phyloP scores from a whole-genome alignment of 1,139 yeast species.

The Hemisphaericaspora lyxosophila region DNA sequence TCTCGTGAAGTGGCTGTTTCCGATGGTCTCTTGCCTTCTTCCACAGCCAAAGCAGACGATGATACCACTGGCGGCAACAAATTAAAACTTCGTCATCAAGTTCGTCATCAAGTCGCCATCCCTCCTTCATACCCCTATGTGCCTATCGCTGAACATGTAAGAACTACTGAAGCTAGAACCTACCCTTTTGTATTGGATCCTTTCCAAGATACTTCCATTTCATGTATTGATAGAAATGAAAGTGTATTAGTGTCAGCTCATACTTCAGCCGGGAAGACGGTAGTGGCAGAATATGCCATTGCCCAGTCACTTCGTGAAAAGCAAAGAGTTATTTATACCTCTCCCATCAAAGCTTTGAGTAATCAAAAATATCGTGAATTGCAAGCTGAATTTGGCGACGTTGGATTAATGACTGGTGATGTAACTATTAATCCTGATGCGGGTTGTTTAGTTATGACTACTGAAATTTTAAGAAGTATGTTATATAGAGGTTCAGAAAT shows the following conservation, averaged over 20 bases:
- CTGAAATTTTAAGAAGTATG: slow-evolving; percentile 92
- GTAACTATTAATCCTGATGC: slow-evolving; percentile 97
- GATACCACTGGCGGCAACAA: slow-evolving; percentile 21
- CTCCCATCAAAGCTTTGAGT: slow-evolving; percentile 95
- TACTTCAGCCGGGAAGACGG: slow-evolving; percentile 98
- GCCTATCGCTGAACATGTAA: slow-evolving; percentile 85
- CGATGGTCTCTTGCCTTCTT: slow-evolving; percentile 55
- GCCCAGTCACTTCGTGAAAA: slow-evolving; percentile 89
- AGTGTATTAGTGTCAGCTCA: slow-evolving; percentile 98
- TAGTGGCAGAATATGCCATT: slow-evolving; percentile 97
- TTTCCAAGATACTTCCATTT: slow-evolving; percentile 92
- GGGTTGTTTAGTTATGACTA: slow-evolving; percentile 95
- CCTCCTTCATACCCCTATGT: slow-evolving; percentile 87
- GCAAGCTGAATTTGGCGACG: slow-evolving; percentile 89
- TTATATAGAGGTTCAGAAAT: slow-evolving; percentile 91
- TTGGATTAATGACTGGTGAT: slow-evolving; percentile 97
- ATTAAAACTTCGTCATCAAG: slow-evolving; percentile 83
- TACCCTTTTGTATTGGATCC: slow-evolving; percentile 94
- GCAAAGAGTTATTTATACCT: slow-evolving; percentile 93
- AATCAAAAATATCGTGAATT: slow-evolving; percentile 96
- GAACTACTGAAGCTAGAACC: slow-evolving; percentile 71
- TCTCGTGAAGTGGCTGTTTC: slow-evolving; percentile 83
- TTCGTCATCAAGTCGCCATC: slow-evolving; percentile 94
- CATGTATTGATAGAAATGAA: slow-evolving; percentile 90
- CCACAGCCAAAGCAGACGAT: slow-evolving; percentile 30